Percentiles rank a stretch among this genome's conserved stretches.
Evolutionary conservation across 345 rosid species (phyloP).

Genomic region (Euphorbia pulcherrima): DNA sequence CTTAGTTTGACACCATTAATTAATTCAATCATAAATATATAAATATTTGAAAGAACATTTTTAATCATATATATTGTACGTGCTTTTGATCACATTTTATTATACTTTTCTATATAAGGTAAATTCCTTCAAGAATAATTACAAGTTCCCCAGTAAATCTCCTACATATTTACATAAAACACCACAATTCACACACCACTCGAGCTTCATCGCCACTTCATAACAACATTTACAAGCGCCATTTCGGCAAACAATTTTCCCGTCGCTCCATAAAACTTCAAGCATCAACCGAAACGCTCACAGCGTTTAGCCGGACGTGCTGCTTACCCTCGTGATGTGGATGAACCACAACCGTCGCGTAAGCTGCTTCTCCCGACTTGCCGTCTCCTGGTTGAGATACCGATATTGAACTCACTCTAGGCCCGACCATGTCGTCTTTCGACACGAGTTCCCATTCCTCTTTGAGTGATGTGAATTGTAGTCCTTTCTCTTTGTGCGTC

Average conservation of each 20-base stretch:
- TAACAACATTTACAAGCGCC: background rate
- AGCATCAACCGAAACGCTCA: conserved; percentile 68
- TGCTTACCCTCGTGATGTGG: conserved; percentile 62
- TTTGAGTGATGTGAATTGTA: conserved; percentile 70
- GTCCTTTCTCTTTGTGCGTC: conserved; percentile 52
- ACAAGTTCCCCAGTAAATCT: background rate
- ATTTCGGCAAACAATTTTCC: background rate
- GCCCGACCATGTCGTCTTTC: conserved; percentile 21
- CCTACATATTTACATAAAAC: background rate
- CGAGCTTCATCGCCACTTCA: background rate
- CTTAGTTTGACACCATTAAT: too few species aligned
- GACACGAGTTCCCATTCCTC: conserved; percentile 89
- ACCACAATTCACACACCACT: background rate
- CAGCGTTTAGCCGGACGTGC: conserved; percentile 64
- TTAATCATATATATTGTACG: too few species aligned
- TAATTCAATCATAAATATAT: too few species aligned
- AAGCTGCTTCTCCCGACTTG: conserved; percentile 58
- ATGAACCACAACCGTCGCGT: conserved; percentile 53
- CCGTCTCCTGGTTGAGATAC: conserved; percentile 39
- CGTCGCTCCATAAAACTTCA: conserved; percentile 5
- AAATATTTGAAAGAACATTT: too few species aligned
- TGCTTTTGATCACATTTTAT: too few species aligned
- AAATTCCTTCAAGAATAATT: background rate
- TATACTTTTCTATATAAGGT: too few species aligned
- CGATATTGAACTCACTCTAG: conserved; percentile 47